A percentile compares a stretch with the other conserved stretches of the same genome.
These are phyloP conservation scores for button mushroom (Agaricus bisporus) DNA, from an alignment of 768 basidiomycete genomes.

Conservation along the genomic window DNA sequence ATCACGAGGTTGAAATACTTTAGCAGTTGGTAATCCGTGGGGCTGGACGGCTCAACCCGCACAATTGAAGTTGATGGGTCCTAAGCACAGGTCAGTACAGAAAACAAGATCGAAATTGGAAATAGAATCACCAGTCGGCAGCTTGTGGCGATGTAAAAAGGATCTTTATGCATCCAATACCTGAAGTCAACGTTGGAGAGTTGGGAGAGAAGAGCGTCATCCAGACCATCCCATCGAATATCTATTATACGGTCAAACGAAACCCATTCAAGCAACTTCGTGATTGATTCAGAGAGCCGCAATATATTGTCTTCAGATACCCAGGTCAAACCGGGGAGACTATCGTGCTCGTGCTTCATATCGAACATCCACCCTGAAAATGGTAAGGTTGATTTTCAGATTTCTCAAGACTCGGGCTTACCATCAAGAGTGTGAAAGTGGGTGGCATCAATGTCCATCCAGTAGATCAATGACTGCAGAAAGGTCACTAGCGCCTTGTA, in stretches of 20 bases:
- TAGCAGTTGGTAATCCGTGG: neutral
- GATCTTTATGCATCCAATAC: neutral
- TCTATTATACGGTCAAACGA: too few species aligned
- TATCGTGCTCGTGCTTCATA: neutral
- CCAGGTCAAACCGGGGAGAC: neutral
- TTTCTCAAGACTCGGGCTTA: neutral
- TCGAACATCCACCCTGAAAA: neutral
- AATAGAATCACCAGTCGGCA: neutral
- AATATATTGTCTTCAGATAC: neutral
- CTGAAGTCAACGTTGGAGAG: neutral
- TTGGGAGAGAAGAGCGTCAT: neutral
- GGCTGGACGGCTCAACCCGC: neutral
- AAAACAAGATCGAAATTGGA: too few species aligned
- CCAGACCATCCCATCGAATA: neutral
- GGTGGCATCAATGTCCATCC: neutral
- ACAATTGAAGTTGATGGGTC: too few species aligned
- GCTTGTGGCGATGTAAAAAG: too few species aligned
- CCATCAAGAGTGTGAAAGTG: neutral
- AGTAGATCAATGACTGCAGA: neutral
- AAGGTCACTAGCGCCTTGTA: neutral
- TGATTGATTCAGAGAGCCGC: neutral
- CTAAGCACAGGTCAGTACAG: neutral
- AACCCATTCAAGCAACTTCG: too few species aligned
- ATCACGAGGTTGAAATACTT: neutral
- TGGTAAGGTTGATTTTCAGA: neutral